phyloP scores from a whole-genome alignment of 2,329 filamentous ascomycete genomes.

The Myriosclerotinia scirpicola region DNA sequence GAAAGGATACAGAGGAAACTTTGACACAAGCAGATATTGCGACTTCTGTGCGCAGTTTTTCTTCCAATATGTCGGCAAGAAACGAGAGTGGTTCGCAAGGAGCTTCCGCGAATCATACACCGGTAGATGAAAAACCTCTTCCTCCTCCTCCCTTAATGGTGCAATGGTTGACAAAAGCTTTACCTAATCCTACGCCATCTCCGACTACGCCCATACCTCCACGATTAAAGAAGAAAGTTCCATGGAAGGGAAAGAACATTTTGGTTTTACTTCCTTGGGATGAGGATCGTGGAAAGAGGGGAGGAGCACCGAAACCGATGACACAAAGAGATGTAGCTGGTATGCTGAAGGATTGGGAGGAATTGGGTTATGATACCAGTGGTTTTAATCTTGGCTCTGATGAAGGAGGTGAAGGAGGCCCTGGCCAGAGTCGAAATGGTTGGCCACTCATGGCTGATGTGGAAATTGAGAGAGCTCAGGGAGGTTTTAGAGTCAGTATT shows the following conservation, averaged over 20 bases:
- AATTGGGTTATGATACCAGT: constrained; percentile 65
- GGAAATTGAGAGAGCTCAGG: constrained; percentile 52
- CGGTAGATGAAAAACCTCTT: constrained; percentile 45
- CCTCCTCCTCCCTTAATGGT: constrained; percentile 38
- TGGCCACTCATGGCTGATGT: constrained; percentile 67
- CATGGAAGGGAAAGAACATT: constrained; percentile 74
- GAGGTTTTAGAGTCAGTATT: constrained; percentile 62
- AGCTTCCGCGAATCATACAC: constrained; percentile 27
- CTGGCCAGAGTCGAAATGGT: constrained; percentile 61
- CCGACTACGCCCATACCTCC: constrained; percentile 48
- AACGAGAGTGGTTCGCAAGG: constrained; percentile 32
- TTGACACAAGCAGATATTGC: constrained; percentile 39
- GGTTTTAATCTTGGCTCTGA: constrained; percentile 65
- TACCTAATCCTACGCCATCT: constrained; percentile 27
- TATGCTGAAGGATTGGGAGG: constrained; percentile 66
- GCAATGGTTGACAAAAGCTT: constrained; percentile 24
- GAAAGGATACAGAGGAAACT: constrained; percentile 41
- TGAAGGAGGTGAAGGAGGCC: constrained; percentile 26
- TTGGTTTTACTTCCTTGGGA: constrained; percentile 68
- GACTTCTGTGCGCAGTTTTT: constrained; percentile 19
- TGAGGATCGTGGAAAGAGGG: constrained; percentile 61
- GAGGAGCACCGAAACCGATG: constrained; percentile 55
- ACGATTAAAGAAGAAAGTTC: constrained; percentile 68
- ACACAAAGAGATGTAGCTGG: constrained; percentile 55
- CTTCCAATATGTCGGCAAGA: constrained; percentile 31